A percentile compares a stretch with the other conserved stretches of the same genome.
Evolutionary conservation across 176 grass and related monocot species (phyloP).

Genomic region (Eremochloa ophiuroides): DNA sequence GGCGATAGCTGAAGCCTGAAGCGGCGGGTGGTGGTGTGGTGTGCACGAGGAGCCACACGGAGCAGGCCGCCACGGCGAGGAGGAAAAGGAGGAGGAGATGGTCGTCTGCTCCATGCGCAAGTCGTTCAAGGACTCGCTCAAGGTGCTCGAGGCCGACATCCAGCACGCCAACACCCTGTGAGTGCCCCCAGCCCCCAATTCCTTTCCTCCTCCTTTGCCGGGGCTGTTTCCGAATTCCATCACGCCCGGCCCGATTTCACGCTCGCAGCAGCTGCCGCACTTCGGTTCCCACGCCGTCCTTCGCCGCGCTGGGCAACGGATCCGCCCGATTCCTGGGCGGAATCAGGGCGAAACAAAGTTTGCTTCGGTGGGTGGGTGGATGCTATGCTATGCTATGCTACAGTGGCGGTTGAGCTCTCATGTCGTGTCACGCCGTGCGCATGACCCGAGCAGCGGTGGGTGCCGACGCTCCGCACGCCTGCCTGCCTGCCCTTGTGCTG

Average conservation of each 20-base stretch:
- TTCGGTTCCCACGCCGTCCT: neutral
- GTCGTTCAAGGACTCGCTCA: constrained; percentile 99
- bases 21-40: neutral
- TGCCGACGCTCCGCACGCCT: neutral
- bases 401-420: neutral
- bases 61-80: neutral
- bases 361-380: neutral
- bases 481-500: neutral
- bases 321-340: neutral
- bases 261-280: neutral
- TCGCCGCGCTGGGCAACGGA: too few relatives aligned
- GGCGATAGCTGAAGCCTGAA: neutral
- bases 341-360: neutral
- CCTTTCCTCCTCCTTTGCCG: neutral
- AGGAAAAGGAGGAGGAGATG: constrained; percentile 10
- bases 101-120: constrained; percentile 60
- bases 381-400: neutral
- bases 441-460: neutral
- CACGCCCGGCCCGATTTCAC: neutral
- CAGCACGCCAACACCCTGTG: constrained; percentile 92
- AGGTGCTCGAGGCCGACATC: constrained; percentile 93
- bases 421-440: constrained; percentile 7
- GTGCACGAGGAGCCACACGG: neutral
- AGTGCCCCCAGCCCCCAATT: neutral
- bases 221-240: neutral